Percentiles rank a stretch among this genome's conserved stretches.
Evolutionary conservation across 257 asterid genomes (phyloP).

Genomic region (Cynanchum wilfordii): DNA sequence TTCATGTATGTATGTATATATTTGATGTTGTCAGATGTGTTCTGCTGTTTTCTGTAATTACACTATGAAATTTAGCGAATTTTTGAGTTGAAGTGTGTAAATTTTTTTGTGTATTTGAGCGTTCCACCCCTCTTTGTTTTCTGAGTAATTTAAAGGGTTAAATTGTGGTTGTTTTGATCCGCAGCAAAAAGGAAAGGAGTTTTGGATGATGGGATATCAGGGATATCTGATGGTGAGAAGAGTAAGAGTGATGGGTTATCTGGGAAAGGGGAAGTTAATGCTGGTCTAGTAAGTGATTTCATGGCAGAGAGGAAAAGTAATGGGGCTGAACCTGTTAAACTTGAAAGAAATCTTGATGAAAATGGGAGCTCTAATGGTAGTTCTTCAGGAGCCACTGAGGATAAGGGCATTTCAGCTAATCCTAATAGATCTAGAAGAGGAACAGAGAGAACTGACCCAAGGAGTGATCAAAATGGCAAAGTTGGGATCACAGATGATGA

Average conservation of each 20-base stretch:
- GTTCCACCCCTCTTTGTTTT: neutral
- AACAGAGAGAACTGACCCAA: slow-evolving; percentile 29
- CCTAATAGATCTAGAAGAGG: slow-evolving; percentile 36
- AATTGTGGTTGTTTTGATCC: slow-evolving; percentile 22
- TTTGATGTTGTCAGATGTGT: neutral
- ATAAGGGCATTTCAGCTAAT: slow-evolving; percentile 31
- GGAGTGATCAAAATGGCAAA: slow-evolving; percentile 28
- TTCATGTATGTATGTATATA: neutral
- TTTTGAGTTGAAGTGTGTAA: neutral
- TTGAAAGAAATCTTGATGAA: slow-evolving; percentile 26
- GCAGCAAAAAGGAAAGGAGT: slow-evolving; percentile 61
- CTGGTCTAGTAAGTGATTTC: slow-evolving; percentile 27
- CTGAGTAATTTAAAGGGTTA: neutral
- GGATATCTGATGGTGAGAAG: slow-evolving; percentile 40
- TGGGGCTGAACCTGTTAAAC: slow-evolving; percentile 24
- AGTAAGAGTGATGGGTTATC: slow-evolving; percentile 28
- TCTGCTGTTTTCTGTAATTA: neutral
- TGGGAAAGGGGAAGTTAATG: slow-evolving; percentile 30
- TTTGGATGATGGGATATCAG: slow-evolving; percentile 42
- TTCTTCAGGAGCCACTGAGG: slow-evolving; percentile 32
- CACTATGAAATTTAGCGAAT: neutral
- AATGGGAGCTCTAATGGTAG: slow-evolving; percentile 30
- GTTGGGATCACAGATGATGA: slow-evolving; percentile 29
- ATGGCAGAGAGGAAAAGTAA: slow-evolving; percentile 33
- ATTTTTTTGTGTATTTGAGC: neutral